A percentile compares a stretch with the other conserved stretches of the same genome.
phyloP scores from a whole-genome alignment of 2,329 filamentous ascomycete genomes.

The Colletotrichum sansevieriae region DNA sequence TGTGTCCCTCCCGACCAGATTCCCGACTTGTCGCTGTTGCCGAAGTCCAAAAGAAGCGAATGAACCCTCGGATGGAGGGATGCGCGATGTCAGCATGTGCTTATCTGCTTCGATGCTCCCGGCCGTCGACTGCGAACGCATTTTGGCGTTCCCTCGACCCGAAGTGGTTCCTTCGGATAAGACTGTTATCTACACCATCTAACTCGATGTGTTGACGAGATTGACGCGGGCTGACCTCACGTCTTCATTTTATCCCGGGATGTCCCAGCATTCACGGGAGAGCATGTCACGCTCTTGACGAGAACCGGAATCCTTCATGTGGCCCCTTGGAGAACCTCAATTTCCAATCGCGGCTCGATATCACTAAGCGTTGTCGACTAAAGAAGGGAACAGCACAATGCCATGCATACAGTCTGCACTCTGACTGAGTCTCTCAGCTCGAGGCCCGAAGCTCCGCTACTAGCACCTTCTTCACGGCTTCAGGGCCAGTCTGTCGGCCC shows the following conservation, averaged over 20 bases:
- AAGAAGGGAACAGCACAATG: background rate
- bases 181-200: background rate
- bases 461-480: slow-evolving; percentile 32
- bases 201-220: slow-evolving; percentile 9
- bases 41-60: background rate
- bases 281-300: slow-evolving; percentile 19
- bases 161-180: background rate
- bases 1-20: background rate
- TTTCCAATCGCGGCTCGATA: background rate
- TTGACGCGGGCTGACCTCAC: slow-evolving; percentile 12
- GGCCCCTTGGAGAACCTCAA: background rate
- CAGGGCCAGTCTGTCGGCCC: slow-evolving; percentile 23
- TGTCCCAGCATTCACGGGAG: slow-evolving; percentile 22
- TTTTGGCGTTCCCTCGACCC: slow-evolving; percentile 17
- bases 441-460: slow-evolving; percentile 2
- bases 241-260: background rate
- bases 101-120: background rate
- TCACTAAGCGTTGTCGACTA: background rate
- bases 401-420: background rate
- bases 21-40: background rate
- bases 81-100: slow-evolving; percentile 17
- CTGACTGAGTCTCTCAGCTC: background rate
- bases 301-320: slow-evolving; percentile 22
- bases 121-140: background rate
- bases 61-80: slow-evolving; percentile 12